phyloP scores from a whole-genome alignment of 164 flowering plant genomes.

The Sedum album region DNA sequence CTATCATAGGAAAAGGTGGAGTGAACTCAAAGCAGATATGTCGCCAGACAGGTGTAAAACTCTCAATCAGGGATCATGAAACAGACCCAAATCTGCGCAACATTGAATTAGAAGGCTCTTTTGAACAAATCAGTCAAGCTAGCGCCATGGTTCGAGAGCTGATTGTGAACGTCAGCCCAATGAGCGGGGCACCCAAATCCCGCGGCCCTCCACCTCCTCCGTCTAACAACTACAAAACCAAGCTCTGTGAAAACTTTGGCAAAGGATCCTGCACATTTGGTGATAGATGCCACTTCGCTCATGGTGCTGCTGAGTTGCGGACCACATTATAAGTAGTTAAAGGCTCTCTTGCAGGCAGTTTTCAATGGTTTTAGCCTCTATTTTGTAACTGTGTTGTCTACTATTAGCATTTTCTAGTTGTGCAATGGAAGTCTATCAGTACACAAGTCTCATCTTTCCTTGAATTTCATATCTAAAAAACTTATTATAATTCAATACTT shows the following conservation, averaged over 20 bases:
- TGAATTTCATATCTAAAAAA: neutral
- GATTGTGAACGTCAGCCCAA: slow-evolving; percentile 32
- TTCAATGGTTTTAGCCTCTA: neutral
- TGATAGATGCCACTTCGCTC: slow-evolving; percentile 79
- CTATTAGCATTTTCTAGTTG: neutral
- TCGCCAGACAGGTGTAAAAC: no score
- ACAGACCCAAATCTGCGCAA: slow-evolving; percentile 51
- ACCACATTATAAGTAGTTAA: neutral
- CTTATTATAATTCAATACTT: no score
- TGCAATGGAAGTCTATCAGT: neutral
- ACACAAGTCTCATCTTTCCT: neutral
- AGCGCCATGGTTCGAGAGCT: slow-evolving; percentile 67
- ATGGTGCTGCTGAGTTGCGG: slow-evolving; percentile 59
- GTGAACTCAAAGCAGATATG: no score
- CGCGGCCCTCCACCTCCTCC: neutral
- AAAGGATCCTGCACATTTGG: slow-evolving; percentile 78
- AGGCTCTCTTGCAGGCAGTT: neutral
- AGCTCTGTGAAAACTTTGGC: slow-evolving; percentile 55
- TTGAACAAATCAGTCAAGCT: slow-evolving; percentile 32
- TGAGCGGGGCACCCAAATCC: neutral
- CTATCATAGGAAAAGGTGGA: no score
- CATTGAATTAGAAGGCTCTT: slow-evolving; percentile 36
- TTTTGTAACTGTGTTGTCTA: neutral
- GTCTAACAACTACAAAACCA: slow-evolving; percentile 48
- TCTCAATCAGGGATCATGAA: slow-evolving; percentile 10